Evolutionary conservation across 495 filamentous ascomycete genomes (phyloP).

Genomic region (Penicillium desertorum): DNA sequence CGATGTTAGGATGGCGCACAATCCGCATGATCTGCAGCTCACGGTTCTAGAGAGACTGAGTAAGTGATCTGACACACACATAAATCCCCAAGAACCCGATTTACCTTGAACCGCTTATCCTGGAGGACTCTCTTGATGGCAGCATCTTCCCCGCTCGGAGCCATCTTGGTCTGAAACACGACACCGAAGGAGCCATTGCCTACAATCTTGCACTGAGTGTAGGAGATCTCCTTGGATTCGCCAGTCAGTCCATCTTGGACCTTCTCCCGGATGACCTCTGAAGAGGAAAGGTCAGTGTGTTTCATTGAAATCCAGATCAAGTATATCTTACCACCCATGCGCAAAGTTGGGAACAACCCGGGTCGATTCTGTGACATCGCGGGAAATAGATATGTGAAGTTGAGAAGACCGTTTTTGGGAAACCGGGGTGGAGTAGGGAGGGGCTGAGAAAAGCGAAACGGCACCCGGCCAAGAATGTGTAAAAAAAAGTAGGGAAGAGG

Average conservation of each 20-base stretch:
- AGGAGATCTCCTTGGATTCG: slow-evolving; percentile 93
- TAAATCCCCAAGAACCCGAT: slow-evolving; percentile 3
- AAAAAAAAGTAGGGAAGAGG: slow-evolving; percentile 10
- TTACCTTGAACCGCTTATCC: slow-evolving; percentile 98
- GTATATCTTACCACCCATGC: slow-evolving; percentile 73
- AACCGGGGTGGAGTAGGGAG: slow-evolving; percentile 21
- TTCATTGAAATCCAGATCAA: slow-evolving; percentile 11
- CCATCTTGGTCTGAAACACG: slow-evolving; percentile 98
- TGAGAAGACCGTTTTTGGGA: slow-evolving; percentile 28
- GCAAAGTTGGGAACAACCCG: slow-evolving; percentile 70
- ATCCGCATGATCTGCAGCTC: slow-evolving; percentile 99
- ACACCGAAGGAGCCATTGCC: slow-evolving; percentile 99
- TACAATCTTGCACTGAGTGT: slow-evolving; percentile 99
- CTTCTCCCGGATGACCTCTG: slow-evolving; percentile 97
- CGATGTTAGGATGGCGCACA: slow-evolving; percentile 96
- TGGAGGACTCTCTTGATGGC: slow-evolving; percentile 98
- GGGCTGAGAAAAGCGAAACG: slow-evolving; percentile 28
- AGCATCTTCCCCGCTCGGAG: slow-evolving; percentile 93
- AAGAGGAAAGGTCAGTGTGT: slow-evolving; percentile 16
- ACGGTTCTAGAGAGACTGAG: slow-evolving; percentile 74
- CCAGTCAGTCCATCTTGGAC: slow-evolving; percentile 97
- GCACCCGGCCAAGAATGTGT: slow-evolving; percentile 27
- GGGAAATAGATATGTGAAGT: slow-evolving; percentile 29
- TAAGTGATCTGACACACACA: slow-evolving; percentile 3
- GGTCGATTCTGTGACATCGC: slow-evolving; percentile 75